Evolutionary conservation across 768 basidiomycete genomes (phyloP), one percentile per base, ranked within the genome.

Genomic region (Boletus rubroflammeus): DNA sequence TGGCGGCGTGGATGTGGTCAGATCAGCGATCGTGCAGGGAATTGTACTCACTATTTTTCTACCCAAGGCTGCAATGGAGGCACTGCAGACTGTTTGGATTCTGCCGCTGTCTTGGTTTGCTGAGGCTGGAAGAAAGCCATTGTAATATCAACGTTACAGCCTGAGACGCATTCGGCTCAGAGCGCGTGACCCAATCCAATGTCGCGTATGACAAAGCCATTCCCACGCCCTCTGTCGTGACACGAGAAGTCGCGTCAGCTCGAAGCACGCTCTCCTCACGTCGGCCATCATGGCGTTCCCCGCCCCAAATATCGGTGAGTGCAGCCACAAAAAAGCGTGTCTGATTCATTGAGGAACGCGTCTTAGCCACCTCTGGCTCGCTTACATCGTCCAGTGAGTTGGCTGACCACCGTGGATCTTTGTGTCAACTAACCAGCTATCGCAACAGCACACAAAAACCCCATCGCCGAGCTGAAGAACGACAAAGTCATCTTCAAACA

Each of bases 41-140:
- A n/a, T 8, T 14, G 32, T 10, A 73, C 83, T 47, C 39, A 95
- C 94, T 98, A 99, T 82, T 98, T 98, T 75, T 99, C 97, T 0
- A 99, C 94, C 97, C 97, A 99, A 57, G 97, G 93, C 66, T 93
- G 91, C 36, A 83, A 69, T 21, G 75, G 76, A 13, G 83, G 83
- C 52, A 84, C 83, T 10, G 77, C 72, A 1, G 64, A 57, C 51
- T 81, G 81, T 60, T 80, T 78, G 58, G 71, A 63, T 29, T 74
- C 59, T 47, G 73, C 47, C 60, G 73, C 55, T 44, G 73, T 47
- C 64, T 77, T 80, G 49, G 60, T 71, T 10, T 75, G 70, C 31
- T 75, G 70, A 45, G 72, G 64, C 63, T 79, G 80, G 68, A 90
- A 89, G 76, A 90, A 90, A 53, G 83, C 76, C 84, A 89, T 87